These are phyloP conservation scores for Triticum monococcum DNA, from an alignment of 176 grass and related monocot genomes.

Conservation along the genomic window DNA sequence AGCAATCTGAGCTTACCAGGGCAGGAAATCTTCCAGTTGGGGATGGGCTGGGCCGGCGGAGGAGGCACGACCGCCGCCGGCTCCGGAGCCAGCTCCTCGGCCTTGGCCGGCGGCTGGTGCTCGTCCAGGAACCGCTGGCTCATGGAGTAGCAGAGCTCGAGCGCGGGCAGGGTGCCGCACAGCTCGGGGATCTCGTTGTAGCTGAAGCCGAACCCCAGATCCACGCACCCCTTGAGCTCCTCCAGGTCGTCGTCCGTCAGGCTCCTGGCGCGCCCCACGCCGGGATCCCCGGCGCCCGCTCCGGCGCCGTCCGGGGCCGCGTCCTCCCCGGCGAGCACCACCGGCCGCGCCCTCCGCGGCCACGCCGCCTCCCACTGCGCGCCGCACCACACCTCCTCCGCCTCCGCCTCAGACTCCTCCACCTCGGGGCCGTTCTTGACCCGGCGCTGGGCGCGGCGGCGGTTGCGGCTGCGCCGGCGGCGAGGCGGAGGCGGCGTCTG, in stretches of 20 bases:
- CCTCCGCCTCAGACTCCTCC: neutral
- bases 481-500: neutral
- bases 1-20: constrained; percentile 25
- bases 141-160: constrained; percentile 65
- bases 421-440: neutral
- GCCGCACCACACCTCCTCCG: constrained; percentile 30
- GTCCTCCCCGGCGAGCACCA: constrained; percentile 28
- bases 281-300: neutral
- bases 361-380: constrained; percentile 15
- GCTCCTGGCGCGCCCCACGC: constrained; percentile 36
- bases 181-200: constrained; percentile 60
- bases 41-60: constrained; percentile 17
- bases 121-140: constrained; percentile 42
- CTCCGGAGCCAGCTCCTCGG: neutral
- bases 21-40: constrained; percentile 64
- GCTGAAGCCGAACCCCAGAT: constrained; percentile 61
- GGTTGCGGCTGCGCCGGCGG: constrained; percentile 3
- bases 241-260: constrained; percentile 54
- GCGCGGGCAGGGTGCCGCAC: constrained; percentile 46
- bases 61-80: neutral
- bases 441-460: neutral
- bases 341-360: constrained; percentile 23
- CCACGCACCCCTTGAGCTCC: constrained; percentile 54
- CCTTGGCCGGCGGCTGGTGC: constrained; percentile 3
- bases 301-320: neutral